phyloP scores from a whole-genome alignment of 1,139 yeast species.

The Nematodospora anomalae region DNA sequence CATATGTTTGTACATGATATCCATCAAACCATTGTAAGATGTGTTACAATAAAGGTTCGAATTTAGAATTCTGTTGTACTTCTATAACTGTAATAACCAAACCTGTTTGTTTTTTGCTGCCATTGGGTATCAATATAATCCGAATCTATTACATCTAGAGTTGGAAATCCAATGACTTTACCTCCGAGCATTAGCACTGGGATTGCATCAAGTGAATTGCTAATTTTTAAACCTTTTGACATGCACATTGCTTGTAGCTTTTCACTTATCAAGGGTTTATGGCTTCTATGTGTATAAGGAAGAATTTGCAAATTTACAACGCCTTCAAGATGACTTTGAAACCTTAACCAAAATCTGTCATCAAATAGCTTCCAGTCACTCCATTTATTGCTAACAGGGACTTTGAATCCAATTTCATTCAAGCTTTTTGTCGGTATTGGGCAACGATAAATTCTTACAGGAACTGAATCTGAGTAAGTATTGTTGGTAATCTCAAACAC shows the following conservation, averaged over 20 bases:
- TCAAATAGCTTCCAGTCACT: conserved; percentile 37
- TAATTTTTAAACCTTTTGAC: neutral
- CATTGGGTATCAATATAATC: conserved; percentile 19
- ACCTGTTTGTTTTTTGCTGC: conserved; percentile 20
- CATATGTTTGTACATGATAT: too few species aligned
- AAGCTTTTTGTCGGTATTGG: conserved; percentile 24
- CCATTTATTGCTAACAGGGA: conserved; percentile 16
- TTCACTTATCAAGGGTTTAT: conserved; percentile 11
- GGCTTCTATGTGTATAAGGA: conserved; percentile 23
- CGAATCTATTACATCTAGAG: conserved; percentile 14
- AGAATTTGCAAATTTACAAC: conserved; percentile 13
- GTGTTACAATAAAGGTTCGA: too few species aligned
- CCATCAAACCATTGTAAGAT: too few species aligned
- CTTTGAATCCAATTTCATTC: conserved; percentile 5
- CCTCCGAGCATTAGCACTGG: conserved; percentile 18
- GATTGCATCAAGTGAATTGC: conserved; percentile 7
- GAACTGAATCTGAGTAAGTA: conserved; percentile 6
- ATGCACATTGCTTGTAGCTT: neutral
- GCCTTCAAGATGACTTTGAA: conserved; percentile 12
- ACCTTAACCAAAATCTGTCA: conserved; percentile 35
- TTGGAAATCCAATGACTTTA: conserved; percentile 23
- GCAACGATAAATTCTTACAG: conserved; percentile 22
- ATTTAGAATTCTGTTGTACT: too few species aligned
- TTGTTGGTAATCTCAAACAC: conserved; percentile 18
- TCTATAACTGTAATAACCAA: conserved; percentile 7